Conservation (phyloP, 495 filamentous ascomycete genomes). For the Symbiotaphrina buchneri region DNA sequence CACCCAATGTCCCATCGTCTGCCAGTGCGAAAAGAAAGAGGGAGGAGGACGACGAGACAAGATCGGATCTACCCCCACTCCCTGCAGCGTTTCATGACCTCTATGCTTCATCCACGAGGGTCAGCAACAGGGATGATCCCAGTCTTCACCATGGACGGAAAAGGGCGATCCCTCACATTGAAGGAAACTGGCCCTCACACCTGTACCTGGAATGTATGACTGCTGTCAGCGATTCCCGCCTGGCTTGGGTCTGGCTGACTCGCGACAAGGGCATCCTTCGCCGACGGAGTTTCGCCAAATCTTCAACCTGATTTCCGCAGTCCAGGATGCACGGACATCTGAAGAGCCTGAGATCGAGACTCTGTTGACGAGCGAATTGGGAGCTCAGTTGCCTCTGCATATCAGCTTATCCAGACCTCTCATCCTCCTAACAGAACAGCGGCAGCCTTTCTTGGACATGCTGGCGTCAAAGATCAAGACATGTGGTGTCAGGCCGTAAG, state of each 20-base stretch:
- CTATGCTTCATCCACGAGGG: slow-evolving; percentile 57
- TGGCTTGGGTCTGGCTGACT: slow-evolving; percentile 9
- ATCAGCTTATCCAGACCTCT: slow-evolving; percentile 70
- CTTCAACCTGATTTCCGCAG: slow-evolving; percentile 19
- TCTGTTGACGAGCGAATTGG: slow-evolving; percentile 54
- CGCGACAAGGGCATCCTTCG: slow-evolving; percentile 41
- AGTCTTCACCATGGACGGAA: slow-evolving; percentile 65
- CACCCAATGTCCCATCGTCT: not conserved
- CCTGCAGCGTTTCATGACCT: slow-evolving; percentile 69
- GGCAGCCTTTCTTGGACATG: slow-evolving; percentile 32
- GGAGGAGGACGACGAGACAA: not conserved
- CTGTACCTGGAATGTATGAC: slow-evolving; percentile 83
- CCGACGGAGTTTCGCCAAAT: slow-evolving; percentile 30
- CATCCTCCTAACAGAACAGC: slow-evolving; percentile 38
- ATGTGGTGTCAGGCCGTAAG: slow-evolving; percentile 23
- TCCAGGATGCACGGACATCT: not conserved
- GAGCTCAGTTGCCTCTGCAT: slow-evolving; percentile 62
- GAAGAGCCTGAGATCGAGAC: slow-evolving; percentile 19
- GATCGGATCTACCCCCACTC: slow-evolving; percentile 48
- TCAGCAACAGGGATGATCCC: slow-evolving; percentile 62
- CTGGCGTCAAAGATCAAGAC: slow-evolving; percentile 16
- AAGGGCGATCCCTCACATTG: slow-evolving; percentile 59
- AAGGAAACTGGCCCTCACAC: slow-evolving; percentile 84
- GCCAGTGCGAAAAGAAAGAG: not conserved
- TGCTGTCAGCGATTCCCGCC: too few species aligned